Base-by-base conservation (phyloP, 805 yeast species). In the Schizosaccharomyces cryophilus region DNA sequence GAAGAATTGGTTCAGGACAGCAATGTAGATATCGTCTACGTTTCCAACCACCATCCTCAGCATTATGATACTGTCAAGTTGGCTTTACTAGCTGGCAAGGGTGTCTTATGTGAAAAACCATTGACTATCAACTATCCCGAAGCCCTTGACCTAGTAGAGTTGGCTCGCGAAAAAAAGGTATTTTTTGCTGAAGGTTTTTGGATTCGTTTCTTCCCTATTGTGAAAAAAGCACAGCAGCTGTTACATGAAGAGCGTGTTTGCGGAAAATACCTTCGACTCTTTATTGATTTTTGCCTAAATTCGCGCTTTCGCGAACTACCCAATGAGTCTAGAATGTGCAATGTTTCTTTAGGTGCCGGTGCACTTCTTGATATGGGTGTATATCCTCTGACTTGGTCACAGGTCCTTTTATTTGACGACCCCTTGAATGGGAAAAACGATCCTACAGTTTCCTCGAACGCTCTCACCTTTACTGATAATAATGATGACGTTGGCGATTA, bases 111-210 rank as follows among this genome's bases (percentile, higher is more conserved):
- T 65, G 83, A 79, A 64, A 79, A 79, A 66, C 80, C 82, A 7
- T 68, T 78, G 62, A 74, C 80, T 2, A 73, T 79, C 48, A 79
- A 78, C 63, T 68, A 68, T 0, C 67, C 67, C 24, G 80, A 80
- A 61, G 73, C 79, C 5, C 64, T 69, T 35, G 75, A 72, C 51
- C 66, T 80, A 11, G 67, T 73, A 59, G 70, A 66, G 0, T 70
- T 74, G 58, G 84, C 84, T 3, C 70, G 71, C 64, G 63, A 67
- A 61, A 73, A 75, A 66, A 70, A 72, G 1, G 66, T 73, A 59
- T 78, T 76, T 63, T 69, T 80, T 45, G 77, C 80, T 82, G 85
- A 80, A 67, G 84, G 79, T 4, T 75, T 73, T n/a, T 67, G 69
- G 69, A 67, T 67, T 11, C 65, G 69, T 69, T 1, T 64, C 70